These are phyloP conservation scores for Starmerella apicola DNA, from an alignment of 805 yeast species.

Conservation along the genomic window DNA sequence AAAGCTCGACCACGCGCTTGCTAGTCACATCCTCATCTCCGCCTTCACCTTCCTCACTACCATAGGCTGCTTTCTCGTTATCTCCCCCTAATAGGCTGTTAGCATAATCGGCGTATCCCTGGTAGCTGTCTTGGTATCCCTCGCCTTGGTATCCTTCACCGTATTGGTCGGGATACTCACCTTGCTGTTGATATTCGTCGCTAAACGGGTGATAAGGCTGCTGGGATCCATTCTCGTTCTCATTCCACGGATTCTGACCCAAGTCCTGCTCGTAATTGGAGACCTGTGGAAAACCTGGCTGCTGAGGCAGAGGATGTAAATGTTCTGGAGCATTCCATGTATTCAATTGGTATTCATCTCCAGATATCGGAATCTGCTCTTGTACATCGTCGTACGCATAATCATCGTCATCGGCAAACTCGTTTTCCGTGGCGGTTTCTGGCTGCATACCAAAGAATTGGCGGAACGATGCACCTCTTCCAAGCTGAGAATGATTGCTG, in stretches of 20 bases:
- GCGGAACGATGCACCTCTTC: conserved; percentile 7
- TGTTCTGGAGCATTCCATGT: conserved; percentile 17
- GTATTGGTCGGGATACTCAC: conserved; percentile 17
- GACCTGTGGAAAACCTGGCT: not conserved
- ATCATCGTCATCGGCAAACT: conserved; percentile 24
- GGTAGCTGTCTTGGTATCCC: conserved; percentile 1
- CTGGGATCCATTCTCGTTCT: not conserved
- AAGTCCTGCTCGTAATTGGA: not conserved
- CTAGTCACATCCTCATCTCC: conserved; percentile 6
- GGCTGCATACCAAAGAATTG: conserved; percentile 12
- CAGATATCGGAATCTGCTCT: conserved; percentile 29
- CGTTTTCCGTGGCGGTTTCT: conserved; percentile 8
- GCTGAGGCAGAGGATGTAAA: not conserved
- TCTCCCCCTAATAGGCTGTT: no score
- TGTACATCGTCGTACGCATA: no score
- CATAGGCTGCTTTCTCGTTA: not conserved
- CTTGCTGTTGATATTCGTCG: not conserved
- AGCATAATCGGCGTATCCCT: conserved; percentile 7
- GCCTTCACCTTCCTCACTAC: conserved; percentile 3
- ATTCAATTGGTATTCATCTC: conserved; percentile 30
- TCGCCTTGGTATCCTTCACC: conserved; percentile 12
- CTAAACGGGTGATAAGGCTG: not conserved
- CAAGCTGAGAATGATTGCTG: conserved; percentile 1
- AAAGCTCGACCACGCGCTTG: conserved; percentile 36
- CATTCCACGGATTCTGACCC: not conserved